A percentile compares a stretch with the other conserved stretches of the same genome.
These are phyloP conservation scores for Rhizopogon vulgaris DNA, from an alignment of 768 basidiomycete species.

Conservation along the genomic window DNA sequence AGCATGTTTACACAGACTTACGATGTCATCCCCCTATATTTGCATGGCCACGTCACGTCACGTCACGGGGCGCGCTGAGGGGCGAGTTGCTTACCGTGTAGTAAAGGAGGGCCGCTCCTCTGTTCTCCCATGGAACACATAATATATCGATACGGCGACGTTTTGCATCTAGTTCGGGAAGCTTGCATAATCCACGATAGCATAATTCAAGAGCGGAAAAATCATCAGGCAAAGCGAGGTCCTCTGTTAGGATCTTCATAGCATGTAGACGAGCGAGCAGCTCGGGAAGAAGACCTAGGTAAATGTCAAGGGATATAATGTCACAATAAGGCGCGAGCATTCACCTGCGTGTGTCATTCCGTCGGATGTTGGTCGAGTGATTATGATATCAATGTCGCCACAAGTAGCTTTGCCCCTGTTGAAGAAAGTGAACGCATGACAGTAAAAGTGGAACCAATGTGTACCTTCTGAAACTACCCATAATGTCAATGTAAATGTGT, in stretches of 20 bases:
- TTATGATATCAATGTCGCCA: conserved; percentile 88
- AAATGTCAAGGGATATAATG: conserved; percentile 3
- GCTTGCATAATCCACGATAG: conserved; percentile 76
- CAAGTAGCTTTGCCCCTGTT: conserved; percentile 71
- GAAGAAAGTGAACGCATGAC: not conserved
- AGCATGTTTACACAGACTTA: conserved; percentile 30
- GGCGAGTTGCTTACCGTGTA: conserved; percentile 61
- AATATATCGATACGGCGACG: conserved; percentile 79
- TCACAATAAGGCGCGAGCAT: conserved; percentile 2
- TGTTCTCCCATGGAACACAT: conserved; percentile 68
- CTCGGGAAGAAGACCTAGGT: conserved; percentile 50
- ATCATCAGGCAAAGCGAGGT: conserved; percentile 68
- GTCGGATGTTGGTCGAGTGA: conserved; percentile 69
- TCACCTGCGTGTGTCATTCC: conserved; percentile 70
- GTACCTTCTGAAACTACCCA: conserved; percentile 86
- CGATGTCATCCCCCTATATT: conserved; percentile 80
- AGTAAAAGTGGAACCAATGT: conserved; percentile 1
- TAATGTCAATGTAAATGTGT: conserved; percentile 71
- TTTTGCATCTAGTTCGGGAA: conserved; percentile 43
- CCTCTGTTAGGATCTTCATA: conserved; percentile 68
- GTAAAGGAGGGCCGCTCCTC: conserved; percentile 86
- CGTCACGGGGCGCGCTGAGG: not conserved
- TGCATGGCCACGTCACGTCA: not conserved
- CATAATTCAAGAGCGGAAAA: conserved; percentile 62
- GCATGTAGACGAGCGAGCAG: conserved; percentile 54